Evolutionary conservation across 148 eudicot genomes (phyloP).

Genomic region (Nepenthes gracilis): DNA sequence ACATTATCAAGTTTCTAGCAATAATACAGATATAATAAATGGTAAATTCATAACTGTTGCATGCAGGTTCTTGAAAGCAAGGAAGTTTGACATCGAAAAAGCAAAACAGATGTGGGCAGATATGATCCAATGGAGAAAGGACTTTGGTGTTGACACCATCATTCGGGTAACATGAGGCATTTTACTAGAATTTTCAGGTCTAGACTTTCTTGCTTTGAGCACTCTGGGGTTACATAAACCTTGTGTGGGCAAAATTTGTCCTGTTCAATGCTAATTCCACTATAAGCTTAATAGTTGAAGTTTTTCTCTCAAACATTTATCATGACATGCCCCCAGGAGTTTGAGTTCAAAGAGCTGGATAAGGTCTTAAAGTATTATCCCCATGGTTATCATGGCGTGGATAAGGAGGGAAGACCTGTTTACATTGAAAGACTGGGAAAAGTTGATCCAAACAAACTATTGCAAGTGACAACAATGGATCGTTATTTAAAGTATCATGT

Average conservation of each 20-base stretch:
- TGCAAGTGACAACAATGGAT: slow-evolving; percentile 14
- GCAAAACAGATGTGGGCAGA: slow-evolving; percentile 73
- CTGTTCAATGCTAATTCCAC: neutral
- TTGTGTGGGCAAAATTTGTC: neutral
- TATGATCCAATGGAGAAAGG: slow-evolving; percentile 69
- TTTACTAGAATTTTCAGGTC: neutral
- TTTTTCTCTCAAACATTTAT: neutral
- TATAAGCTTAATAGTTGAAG: too few species aligned
- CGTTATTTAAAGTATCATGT: slow-evolving; percentile 9
- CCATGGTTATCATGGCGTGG: slow-evolving; percentile 13
- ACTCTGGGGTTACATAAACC: neutral
- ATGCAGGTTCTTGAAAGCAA: slow-evolving; percentile 58
- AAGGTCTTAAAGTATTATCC: slow-evolving; percentile 9
- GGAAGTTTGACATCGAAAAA: slow-evolving; percentile 62
- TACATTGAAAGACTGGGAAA: slow-evolving; percentile 10
- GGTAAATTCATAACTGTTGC: slow-evolving; percentile 1
- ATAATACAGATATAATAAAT: neutral
- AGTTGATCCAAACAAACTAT: slow-evolving; percentile 5
- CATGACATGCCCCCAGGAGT: slow-evolving; percentile 1
- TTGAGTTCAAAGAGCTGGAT: slow-evolving; percentile 10
- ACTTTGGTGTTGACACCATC: slow-evolving; percentile 56
- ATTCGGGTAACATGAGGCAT: slow-evolving; percentile 23
- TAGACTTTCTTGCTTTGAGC: neutral
- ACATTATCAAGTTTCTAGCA: neutral
- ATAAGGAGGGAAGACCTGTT: slow-evolving; percentile 12